Percentiles rank a stretch among this genome's conserved stretches.
Evolutionary conservation across 768 basidiomycete genomes (phyloP).

Genomic region (Phylloporus rhodoxanthus): DNA sequence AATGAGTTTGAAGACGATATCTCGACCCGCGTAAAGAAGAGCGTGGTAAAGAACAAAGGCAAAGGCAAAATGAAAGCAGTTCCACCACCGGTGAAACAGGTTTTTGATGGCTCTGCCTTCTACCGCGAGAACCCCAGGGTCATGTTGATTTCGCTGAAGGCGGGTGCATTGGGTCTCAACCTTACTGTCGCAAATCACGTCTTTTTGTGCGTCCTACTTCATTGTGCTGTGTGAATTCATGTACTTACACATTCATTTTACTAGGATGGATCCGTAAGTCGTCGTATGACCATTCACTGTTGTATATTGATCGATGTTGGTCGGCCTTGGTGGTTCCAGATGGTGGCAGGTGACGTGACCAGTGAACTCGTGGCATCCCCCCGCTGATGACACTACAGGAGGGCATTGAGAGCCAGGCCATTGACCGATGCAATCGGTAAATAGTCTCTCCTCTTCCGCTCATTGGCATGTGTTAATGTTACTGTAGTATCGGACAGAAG

Average conservation of each 20-base stretch:
- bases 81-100: conserved; percentile 5
- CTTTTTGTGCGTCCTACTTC: conserved; percentile 50
- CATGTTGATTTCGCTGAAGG: conserved; percentile 84
- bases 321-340: conserved; percentile 29
- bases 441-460: conserved; percentile 3
- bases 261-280: conserved; percentile 79
- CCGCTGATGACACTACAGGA: conserved; percentile 38
- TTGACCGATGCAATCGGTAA: conserved; percentile 71
- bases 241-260: conserved; percentile 6
- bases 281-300: background rate
- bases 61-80: conserved; percentile 28
- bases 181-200: conserved; percentile 87
- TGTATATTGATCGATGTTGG: conserved; percentile 11
- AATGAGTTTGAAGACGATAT: conserved; percentile 29
- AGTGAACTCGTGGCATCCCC: background rate
- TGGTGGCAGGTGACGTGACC: conserved; percentile 62
- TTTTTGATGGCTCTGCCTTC: conserved; percentile 19
- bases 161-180: conserved; percentile 82
- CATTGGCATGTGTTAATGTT: conserved; percentile 3
- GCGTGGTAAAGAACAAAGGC: conserved; percentile 34
- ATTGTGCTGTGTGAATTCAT: background rate
- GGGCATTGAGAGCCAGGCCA: conserved; percentile 80
- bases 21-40: conserved; percentile 28
- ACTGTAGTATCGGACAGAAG: conserved; percentile 65
- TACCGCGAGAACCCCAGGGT: conserved; percentile 57